A percentile compares a stretch with the other conserved stretches of the same genome.
Evolutionary conservation across 2,329 filamentous ascomycete species (phyloP).

Genomic region (Scolecobasidium constrictum): DNA sequence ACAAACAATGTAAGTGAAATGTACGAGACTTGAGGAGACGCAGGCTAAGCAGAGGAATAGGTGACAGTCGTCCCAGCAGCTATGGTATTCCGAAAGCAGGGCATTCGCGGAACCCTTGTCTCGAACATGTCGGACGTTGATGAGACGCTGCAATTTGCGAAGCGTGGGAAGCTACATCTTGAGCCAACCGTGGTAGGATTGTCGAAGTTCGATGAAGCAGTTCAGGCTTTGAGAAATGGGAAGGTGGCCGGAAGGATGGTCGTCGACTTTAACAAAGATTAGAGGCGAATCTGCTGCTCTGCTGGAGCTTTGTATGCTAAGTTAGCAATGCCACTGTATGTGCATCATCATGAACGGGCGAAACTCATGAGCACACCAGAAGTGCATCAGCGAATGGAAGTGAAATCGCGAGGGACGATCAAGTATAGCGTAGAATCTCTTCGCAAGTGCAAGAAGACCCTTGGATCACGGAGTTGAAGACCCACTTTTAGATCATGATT

Average conservation of each 20-base stretch:
- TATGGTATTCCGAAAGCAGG: conserved; percentile 8
- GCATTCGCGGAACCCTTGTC: conserved; percentile 4
- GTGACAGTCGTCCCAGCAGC: conserved; percentile 5
- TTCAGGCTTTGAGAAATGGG: conserved; percentile 13
- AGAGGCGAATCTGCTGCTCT: too few species aligned
- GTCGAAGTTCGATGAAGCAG: conserved; percentile 9
- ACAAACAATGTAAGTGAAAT: conserved; percentile 6
- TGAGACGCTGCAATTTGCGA: conserved; percentile 8
- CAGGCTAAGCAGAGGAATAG: background rate
- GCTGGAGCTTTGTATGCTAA: too few species aligned
- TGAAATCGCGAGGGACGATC: too few species aligned
- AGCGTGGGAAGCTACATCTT: conserved; percentile 8
- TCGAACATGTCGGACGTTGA: conserved; percentile 8
- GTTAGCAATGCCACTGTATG: too few species aligned
- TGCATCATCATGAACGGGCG: too few species aligned
- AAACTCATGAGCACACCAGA: too few species aligned
- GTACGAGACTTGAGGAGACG: too few species aligned
- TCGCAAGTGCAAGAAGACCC: too few species aligned
- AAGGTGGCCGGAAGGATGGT: conserved; percentile 9
- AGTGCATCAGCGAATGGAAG: too few species aligned
- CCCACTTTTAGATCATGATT: too few species aligned
- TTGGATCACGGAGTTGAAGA: too few species aligned
- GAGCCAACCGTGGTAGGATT: conserved; percentile 8
- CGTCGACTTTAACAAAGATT: conserved; percentile 15
- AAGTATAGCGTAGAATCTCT: too few species aligned